phyloP scores from a whole-genome alignment of 2,329 filamentous ascomycete genomes.

The Stemphylium lycopersici region DNA sequence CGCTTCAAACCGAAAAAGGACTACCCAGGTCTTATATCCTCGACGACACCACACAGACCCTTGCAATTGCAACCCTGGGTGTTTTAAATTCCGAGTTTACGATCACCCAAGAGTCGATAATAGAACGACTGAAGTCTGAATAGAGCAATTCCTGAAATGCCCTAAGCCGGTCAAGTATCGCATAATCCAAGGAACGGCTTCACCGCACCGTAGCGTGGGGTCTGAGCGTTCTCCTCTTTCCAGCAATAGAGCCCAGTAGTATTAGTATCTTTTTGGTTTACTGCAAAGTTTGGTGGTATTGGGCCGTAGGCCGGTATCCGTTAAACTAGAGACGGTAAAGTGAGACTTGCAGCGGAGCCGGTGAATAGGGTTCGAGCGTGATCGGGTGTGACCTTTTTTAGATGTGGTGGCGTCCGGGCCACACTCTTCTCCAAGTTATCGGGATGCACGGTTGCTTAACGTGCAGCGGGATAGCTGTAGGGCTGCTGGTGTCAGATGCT shows the following conservation, averaged over 20 bases:
- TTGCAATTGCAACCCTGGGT: slow-evolving; percentile 5
- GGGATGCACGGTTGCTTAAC: slow-evolving; percentile 21
- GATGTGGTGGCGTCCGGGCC: slow-evolving; percentile 33
- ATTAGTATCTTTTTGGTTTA: slow-evolving; percentile 5
- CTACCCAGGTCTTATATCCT: slow-evolving; percentile 33
- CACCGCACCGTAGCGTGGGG: slow-evolving; percentile 21
- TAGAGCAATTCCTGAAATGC: slow-evolving; percentile 24
- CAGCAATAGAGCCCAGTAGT: slow-evolving; percentile 13
- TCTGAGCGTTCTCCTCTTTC: slow-evolving; percentile 27
- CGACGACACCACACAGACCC: slow-evolving; percentile 13
- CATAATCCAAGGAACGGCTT: slow-evolving; percentile 34
- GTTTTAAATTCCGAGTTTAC: slow-evolving; percentile 14
- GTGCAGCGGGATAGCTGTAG: slow-evolving; percentile 29
- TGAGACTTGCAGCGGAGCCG: slow-evolving; percentile 27
- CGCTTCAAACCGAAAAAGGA: slow-evolving; percentile 11
- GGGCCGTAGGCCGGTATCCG: slow-evolving; percentile 18
- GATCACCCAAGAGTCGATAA: slow-evolving; percentile 29
- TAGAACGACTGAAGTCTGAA: slow-evolving; percentile 28
- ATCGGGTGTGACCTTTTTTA: slow-evolving; percentile 35
- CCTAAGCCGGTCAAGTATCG: slow-evolving; percentile 33
- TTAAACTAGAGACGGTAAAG: slow-evolving; percentile 17
- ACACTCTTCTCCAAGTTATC: slow-evolving; percentile 20
- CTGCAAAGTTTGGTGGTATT: slow-evolving; percentile 20
- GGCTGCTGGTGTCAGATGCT: slow-evolving; percentile 48
- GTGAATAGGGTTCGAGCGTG: slow-evolving; percentile 20